Base-by-base conservation (phyloP, 1,284 basidiomycete genomes). In the Termitomyces sp. region DNA sequence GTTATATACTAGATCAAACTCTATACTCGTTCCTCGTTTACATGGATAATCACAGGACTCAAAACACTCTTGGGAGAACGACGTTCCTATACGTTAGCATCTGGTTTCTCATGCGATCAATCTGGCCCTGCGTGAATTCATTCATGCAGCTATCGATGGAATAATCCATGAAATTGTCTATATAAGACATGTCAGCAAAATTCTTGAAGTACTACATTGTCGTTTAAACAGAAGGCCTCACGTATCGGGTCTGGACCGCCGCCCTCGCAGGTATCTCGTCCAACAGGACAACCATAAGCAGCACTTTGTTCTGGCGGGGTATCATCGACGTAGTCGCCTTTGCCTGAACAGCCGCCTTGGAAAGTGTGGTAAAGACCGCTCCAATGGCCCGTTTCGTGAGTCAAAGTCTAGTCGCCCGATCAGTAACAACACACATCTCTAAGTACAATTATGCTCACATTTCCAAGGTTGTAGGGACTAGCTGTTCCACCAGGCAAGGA, bases 321-420 rank as follows among this genome's bases (percentile, higher is more conserved):
- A 60, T 83, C 81, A 26, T 64, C 61, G 42, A 84, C 79, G 30
- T 53, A 60, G 61, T 84, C 80, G n/a, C 80, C 81, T 7, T 65
- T 53, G 28, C 70, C 72, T 28, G 53, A 57, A 68, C 79, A 82
- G 2, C 80, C 80, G n/a, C 78, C 80, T 61, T 82, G 76, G 70
- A 82, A 84, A 35, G 79, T 79, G 63, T 83, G 81, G 42, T 59
- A 60, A 26, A 59, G 52, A 35, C 59, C 59, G 31, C 46, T 39
- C 60, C 60, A 61, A 24, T 61, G 60, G 9, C 59, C 57, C 35
- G 43, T 47, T 52, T 60, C 59, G 39, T 60, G 59, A 14, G 59
- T 60, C 40, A 60, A 38, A 11, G 55, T 59, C 57, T 57, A 44
- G 13, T 21, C 26, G 14, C 8, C 5, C 11, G 11, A 9, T 45